These are phyloP conservation scores for Trichocomaceae sp. DNA, from an alignment of 2,329 filamentous ascomycete genomes.

Conservation along the genomic window DNA sequence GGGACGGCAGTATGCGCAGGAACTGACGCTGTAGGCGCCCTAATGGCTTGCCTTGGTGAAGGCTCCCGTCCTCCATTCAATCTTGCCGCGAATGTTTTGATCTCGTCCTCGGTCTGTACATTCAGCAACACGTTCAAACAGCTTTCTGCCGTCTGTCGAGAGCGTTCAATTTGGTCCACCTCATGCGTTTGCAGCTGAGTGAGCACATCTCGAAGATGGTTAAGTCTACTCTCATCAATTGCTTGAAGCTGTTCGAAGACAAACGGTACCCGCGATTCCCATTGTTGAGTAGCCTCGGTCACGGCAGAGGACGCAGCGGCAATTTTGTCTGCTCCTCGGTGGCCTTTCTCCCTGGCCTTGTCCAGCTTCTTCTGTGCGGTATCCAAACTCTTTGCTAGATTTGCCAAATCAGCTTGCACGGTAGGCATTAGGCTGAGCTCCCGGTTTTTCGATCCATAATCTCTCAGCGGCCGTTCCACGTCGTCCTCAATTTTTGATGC, in stretches of 20 bases:
- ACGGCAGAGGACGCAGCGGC: constrained; percentile 66
- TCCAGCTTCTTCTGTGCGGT: constrained; percentile 77
- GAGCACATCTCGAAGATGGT: constrained; percentile 81
- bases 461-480: constrained; percentile 75
- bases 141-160: constrained; percentile 66
- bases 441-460: constrained; percentile 62
- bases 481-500: constrained; percentile 78
- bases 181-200: constrained; percentile 93
- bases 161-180: constrained; percentile 74
- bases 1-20: constrained; percentile 22
- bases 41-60: constrained; percentile 20
- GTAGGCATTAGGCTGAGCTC: constrained; percentile 76
- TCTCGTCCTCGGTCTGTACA: constrained; percentile 79
- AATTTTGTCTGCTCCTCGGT: constrained; percentile 65
- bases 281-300: constrained; percentile 73
- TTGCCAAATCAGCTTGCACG: constrained; percentile 71
- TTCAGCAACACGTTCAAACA: constrained; percentile 78
- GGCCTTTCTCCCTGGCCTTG: constrained; percentile 73
- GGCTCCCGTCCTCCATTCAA: constrained; percentile 32
- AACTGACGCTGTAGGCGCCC: constrained; percentile 19
- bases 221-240: constrained; percentile 79
- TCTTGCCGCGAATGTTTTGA: constrained; percentile 48
- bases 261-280: constrained; percentile 91
- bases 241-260: constrained; percentile 90
- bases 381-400: constrained; percentile 78